A percentile compares a stretch with the other conserved stretches of the same genome.
Evolutionary conservation across 2,329 filamentous ascomycete genomes (phyloP).

Genomic region (Cercospora sp.): DNA sequence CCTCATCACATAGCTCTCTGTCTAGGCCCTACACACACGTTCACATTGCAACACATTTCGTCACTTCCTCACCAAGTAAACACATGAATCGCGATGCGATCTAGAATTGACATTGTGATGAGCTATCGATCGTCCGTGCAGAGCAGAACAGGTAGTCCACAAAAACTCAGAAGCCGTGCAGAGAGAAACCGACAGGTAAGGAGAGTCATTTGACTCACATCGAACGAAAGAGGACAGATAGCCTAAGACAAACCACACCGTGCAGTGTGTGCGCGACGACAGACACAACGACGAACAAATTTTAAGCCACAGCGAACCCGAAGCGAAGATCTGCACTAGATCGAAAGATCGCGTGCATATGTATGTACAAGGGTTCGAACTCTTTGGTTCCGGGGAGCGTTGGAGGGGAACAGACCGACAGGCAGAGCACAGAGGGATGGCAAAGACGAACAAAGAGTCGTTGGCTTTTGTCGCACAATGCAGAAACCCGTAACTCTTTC

Average conservation of each 20-base stretch:
- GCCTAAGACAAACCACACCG: neutral
- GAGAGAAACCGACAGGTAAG: neutral
- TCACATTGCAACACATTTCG: neutral
- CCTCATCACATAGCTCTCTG: neutral
- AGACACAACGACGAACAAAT: neutral
- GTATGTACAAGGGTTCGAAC: neutral
- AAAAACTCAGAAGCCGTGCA: neutral
- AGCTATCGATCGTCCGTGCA: neutral
- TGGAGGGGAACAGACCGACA: neutral
- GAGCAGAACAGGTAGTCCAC: neutral
- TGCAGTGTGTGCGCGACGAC: neutral
- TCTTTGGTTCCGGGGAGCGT: neutral
- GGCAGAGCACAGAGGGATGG: neutral
- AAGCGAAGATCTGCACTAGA: neutral
- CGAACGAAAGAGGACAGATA: neutral
- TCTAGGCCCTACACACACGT: neutral
- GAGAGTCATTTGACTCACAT: neutral
- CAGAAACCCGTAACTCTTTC: constrained; percentile 1
- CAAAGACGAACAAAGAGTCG: neutral
- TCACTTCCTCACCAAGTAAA: neutral
- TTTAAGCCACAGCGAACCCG: neutral
- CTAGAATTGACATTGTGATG: neutral
- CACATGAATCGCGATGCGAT: neutral
- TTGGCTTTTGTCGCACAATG: neutral
- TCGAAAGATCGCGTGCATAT: constrained; percentile 2